These are phyloP conservation scores for Oryza glumipatula DNA, from an alignment of 176 grass and related monocot genomes.

Conservation along the genomic window DNA sequence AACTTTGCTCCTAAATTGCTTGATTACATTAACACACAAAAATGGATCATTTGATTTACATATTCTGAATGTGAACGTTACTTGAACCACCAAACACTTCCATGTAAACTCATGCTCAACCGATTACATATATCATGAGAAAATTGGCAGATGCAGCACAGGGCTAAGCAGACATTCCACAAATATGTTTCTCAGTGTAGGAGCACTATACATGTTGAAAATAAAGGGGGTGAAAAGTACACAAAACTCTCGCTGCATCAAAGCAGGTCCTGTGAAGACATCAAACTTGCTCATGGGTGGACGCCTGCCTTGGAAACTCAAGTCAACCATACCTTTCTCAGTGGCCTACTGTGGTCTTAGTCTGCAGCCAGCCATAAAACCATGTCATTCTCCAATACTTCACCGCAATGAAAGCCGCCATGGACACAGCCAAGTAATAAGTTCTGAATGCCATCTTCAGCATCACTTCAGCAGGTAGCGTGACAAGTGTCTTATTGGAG, in stretches of 20 bases:
- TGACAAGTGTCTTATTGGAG: conserved; percentile 10
- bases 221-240: not conserved
- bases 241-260: conserved; percentile 28
- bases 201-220: not conserved
- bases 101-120: not conserved
- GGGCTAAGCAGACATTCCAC: not conserved
- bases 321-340: not conserved
- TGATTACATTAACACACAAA: not conserved
- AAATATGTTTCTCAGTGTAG: not conserved
- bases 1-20: not conserved
- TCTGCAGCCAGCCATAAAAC: conserved; percentile 27
- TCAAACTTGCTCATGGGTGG: not conserved
- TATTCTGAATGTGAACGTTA: not conserved
- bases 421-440: not conserved
- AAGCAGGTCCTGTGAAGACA: conserved; percentile 13
- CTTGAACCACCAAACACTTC: not conserved
- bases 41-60: not conserved
- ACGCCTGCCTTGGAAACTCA: conserved; percentile 6
- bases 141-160: not conserved
- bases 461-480: not conserved
- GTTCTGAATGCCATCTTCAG: not conserved
- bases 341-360: conserved; percentile 2
- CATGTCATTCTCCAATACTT: not conserved
- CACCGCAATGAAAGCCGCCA: not conserved
- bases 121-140: not conserved